These are phyloP conservation scores for Suhomyces kunorum DNA, from an alignment of 1,139 yeast species.

Conservation along the genomic window DNA sequence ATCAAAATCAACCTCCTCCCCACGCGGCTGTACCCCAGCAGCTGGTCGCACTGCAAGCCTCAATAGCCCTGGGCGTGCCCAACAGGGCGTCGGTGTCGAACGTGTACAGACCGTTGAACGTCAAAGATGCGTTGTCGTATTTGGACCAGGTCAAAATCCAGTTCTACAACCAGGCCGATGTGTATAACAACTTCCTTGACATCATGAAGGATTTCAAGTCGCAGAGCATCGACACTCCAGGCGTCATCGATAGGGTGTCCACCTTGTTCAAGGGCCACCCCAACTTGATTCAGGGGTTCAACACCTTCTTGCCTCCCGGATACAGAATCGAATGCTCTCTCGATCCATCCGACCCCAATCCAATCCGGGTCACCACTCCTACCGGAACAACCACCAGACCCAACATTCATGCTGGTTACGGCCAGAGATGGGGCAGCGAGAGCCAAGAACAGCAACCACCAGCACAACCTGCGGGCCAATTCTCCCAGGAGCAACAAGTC, in stretches of 20 bases:
- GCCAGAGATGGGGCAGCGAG: constrained; percentile 31
- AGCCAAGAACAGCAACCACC: constrained; percentile 21
- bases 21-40: constrained; percentile 17
- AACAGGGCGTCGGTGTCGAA: constrained; percentile 48
- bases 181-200: constrained; percentile 92
- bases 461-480: constrained; percentile 20
- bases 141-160: constrained; percentile 94
- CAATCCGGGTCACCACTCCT: constrained; percentile 94
- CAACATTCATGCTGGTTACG: constrained; percentile 36
- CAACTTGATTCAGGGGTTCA: constrained; percentile 90
- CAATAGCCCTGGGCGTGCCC: constrained; percentile 38
- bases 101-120: constrained; percentile 84
- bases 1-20: constrained; percentile 17
- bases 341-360: constrained; percentile 88
- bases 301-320: constrained; percentile 96
- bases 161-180: constrained; percentile 90
- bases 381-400: constrained; percentile 81
- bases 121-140: constrained; percentile 92
- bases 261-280: constrained; percentile 91
- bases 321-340: constrained; percentile 89
- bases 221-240: constrained; percentile 96
- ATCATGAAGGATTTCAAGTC: constrained; percentile 98
- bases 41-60: constrained; percentile 16
- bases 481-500: constrained; percentile 33
- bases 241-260: constrained; percentile 94